Evolutionary conservation across 2,329 filamentous ascomycete genomes (phyloP).

Genomic region (Venturia pyrina): DNA sequence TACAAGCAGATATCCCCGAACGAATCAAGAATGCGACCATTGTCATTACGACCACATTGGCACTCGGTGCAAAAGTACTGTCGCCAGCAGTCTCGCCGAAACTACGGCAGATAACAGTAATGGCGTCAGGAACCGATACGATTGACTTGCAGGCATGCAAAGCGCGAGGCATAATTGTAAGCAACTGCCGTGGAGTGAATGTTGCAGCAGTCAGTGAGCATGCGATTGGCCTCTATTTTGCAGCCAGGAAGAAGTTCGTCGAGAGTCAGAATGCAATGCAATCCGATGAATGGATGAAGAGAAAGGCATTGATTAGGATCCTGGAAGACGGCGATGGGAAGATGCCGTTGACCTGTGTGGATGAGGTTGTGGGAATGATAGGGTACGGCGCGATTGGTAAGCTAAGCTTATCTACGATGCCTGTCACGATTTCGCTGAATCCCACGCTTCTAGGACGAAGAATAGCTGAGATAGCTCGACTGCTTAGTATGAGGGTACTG

Average conservation of each 20-base stretch:
- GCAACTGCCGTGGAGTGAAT: slow-evolving; percentile 31
- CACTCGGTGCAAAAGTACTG: slow-evolving; percentile 26
- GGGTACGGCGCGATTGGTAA: slow-evolving; percentile 40
- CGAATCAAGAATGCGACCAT: slow-evolving; percentile 33
- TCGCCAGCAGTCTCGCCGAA: slow-evolving; percentile 21
- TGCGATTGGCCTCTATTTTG: slow-evolving; percentile 37
- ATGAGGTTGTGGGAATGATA: slow-evolving; percentile 40
- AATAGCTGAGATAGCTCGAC: slow-evolving; percentile 34
- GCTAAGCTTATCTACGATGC: slow-evolving; percentile 8
- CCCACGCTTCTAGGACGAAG: slow-evolving; percentile 26
- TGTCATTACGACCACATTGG: slow-evolving; percentile 25
- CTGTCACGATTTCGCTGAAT: background rate
- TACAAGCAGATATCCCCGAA: slow-evolving; percentile 23
- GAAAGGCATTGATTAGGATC: slow-evolving; percentile 24
- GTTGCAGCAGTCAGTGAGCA: slow-evolving; percentile 33
- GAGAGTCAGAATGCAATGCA: slow-evolving; percentile 21
- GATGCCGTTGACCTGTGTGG: slow-evolving; percentile 35
- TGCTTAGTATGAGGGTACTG: slow-evolving; percentile 39
- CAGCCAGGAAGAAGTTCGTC: slow-evolving; percentile 27
- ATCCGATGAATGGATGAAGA: slow-evolving; percentile 31
- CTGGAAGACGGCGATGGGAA: slow-evolving; percentile 26
- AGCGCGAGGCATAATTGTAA: slow-evolving; percentile 28
- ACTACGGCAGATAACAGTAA: slow-evolving; percentile 29
- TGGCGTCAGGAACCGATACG: slow-evolving; percentile 32
- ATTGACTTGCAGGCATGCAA: slow-evolving; percentile 29